Conservation (phyloP, 1,139 yeast genomes). For the Lodderomyces beijingensis region DNA sequence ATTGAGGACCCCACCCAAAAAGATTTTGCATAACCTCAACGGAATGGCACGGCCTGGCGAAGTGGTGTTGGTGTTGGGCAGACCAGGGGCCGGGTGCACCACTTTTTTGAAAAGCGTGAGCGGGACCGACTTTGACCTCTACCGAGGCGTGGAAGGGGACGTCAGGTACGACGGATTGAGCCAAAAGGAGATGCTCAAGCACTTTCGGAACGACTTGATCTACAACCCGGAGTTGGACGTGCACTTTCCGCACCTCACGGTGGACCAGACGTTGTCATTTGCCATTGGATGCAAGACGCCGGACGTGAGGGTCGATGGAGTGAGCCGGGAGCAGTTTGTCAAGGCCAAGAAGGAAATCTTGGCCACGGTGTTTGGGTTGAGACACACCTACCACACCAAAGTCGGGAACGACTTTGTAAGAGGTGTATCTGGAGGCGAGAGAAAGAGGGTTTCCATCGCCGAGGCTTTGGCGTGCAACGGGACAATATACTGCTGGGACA, state of each 20-base stretch:
- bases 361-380: slow-evolving; percentile 53
- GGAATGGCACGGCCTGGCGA: slow-evolving; percentile 55
- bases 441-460: slow-evolving; percentile 76
- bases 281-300: slow-evolving; percentile 63
- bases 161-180: slow-evolving; percentile 49
- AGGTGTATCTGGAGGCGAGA: slow-evolving; percentile 84
- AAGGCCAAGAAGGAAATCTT: slow-evolving; percentile 45
- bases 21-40: slow-evolving; percentile 38
- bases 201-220: slow-evolving; percentile 48
- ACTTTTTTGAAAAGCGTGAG: slow-evolving; percentile 52
- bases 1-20: slow-evolving; percentile 27
- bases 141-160: slow-evolving; percentile 27
- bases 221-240: slow-evolving; percentile 61
- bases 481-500: slow-evolving; percentile 65
- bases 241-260: slow-evolving; percentile 63
- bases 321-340: slow-evolving; percentile 45
- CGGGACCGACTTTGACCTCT: slow-evolving; percentile 33
- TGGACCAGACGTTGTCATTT: slow-evolving; percentile 57
- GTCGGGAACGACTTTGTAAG: slow-evolving; percentile 49
- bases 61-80: slow-evolving; percentile 57
- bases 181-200: slow-evolving; percentile 44
- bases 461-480: slow-evolving; percentile 60
- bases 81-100: slow-evolving; percentile 69
- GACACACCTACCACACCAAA: slow-evolving; percentile 24
- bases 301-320: slow-evolving; percentile 43